Evolutionary conservation across 805 yeast genomes (phyloP).

Genomic region (Candida morakotiae): DNA sequence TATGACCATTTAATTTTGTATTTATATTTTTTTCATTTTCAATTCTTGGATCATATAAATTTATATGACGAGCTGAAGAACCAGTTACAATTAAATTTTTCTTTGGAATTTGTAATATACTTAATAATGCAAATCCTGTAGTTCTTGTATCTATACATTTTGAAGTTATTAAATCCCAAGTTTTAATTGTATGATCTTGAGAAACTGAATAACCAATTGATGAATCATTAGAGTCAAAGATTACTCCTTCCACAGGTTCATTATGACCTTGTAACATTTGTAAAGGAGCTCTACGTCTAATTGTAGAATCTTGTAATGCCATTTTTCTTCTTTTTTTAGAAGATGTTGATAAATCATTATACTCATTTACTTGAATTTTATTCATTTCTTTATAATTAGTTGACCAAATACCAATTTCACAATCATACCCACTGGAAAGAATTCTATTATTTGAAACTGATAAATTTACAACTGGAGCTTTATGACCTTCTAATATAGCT

Average conservation of each 20-base stretch:
- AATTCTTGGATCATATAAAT: slow-evolving; percentile 86
- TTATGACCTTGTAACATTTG: slow-evolving; percentile 75
- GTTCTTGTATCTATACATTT: slow-evolving; percentile 83
- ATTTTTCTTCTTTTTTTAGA: slow-evolving; percentile 85
- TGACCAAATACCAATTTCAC: slow-evolving; percentile 83
- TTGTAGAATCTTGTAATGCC: slow-evolving; percentile 70
- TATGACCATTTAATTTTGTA: slow-evolving; percentile 77
- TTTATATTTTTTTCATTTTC: slow-evolving; percentile 42
- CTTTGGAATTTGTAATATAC: slow-evolving; percentile 64
- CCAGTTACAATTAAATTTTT: slow-evolving; percentile 81
- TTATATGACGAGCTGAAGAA: slow-evolving; percentile 97
- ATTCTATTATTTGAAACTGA: slow-evolving; percentile 63
- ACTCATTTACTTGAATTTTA: slow-evolving; percentile 46
- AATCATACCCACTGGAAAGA: slow-evolving; percentile 81
- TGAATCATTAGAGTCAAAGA: slow-evolving; percentile 66
- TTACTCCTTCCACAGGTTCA: slow-evolving; percentile 83
- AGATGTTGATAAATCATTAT: slow-evolving; percentile 60
- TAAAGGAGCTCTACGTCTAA: slow-evolving; percentile 79
- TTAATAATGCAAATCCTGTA: slow-evolving; percentile 80
- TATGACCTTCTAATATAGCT: slow-evolving; percentile 88
- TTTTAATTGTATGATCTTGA: slow-evolving; percentile 90
- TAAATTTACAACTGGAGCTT: slow-evolving; percentile 76
- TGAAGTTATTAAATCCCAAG: slow-evolving; percentile 93
- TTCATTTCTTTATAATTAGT: slow-evolving; percentile 79
- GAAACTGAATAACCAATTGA: slow-evolving; percentile 92